Evolutionary conservation across 1,139 yeast species (phyloP), one percentile per base, ranked within the genome.

Genomic region (Kodamaea fungicola): DNA sequence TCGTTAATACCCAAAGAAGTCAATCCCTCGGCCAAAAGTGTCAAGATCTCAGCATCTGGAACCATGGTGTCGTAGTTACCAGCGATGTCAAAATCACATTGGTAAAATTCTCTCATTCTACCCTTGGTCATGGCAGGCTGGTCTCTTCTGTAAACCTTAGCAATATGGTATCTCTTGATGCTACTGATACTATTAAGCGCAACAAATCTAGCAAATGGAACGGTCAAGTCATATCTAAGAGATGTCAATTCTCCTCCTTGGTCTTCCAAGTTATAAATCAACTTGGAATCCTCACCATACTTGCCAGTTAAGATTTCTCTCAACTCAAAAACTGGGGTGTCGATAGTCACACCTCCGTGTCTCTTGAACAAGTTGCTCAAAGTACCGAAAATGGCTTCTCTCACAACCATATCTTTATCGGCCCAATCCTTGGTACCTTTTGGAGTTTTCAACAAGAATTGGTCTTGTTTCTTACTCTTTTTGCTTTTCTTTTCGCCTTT

Each of bases 51-150:
- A 7, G 97, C 80, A 61, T 92, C 98, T 21, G 98, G 96, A 32
- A 92, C 94, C 98, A 92, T 92, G 30, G 81, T 57, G 56, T 92
- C 98, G 61, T 85, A 90, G 41, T 63, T 67, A 39, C 98, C 98
- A 27, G 98, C 98, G 55, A 92, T 74, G 61, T 92, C 98, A 54
- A 92, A 86, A 68, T 92, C 98, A 71, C 98, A 92, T 67, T 92
- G 98, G 65, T 92, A 92, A 55, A 92, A 92, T 64, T 92, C 98
- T 76, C 98, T 84, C 98, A 92, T 92, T 66, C 98, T 80, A 42
- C 98, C 98, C 64, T 92, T 92, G 41, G 97, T 90, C 98, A 92
- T 92, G 10, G 98, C 98, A 5, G 98, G 98, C 64, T 92, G 98
- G 61, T 92, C 98, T 67, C 98, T 83, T 68, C 98, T 80, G 67